A percentile compares a stretch with the other conserved stretches of the same genome.
phyloP scores from a whole-genome alignment of 441 rosid genomes.

The Dalechampia spathulata region DNA sequence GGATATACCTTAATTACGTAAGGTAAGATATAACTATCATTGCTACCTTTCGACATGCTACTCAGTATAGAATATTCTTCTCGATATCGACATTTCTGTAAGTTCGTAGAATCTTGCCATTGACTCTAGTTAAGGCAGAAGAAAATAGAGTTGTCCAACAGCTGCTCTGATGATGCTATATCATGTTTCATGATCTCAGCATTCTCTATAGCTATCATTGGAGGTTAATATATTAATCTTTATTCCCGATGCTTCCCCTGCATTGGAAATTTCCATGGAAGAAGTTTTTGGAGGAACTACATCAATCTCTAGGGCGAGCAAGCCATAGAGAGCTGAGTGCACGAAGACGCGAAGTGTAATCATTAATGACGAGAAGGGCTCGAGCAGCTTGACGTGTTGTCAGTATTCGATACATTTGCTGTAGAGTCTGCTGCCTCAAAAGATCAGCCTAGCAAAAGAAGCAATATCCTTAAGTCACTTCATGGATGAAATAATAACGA shows the following conservation, averaged over 20 bases:
- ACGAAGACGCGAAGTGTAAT: slow-evolving; percentile 66
- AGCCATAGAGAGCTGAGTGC: slow-evolving; percentile 95
- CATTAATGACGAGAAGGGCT: slow-evolving; percentile 73
- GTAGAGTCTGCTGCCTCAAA: slow-evolving; percentile 81
- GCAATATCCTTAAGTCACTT: not conserved
- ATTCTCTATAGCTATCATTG: not conserved
- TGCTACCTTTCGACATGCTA: not conserved
- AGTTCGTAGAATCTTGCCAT: not conserved
- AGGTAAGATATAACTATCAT: not conserved
- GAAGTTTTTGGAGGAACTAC: not conserved
- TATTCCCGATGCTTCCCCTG: not conserved
- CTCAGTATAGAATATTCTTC: not conserved
- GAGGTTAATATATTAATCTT: slow-evolving; percentile 3
- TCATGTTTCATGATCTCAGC: not conserved
- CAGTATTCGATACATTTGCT: slow-evolving; percentile 76
- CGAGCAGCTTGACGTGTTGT: slow-evolving; percentile 91
- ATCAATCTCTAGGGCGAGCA: slow-evolving; percentile 68
- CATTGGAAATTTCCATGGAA: not conserved
- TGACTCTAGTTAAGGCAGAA: not conserved
- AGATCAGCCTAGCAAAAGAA: slow-evolving; percentile 62
- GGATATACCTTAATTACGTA: not conserved
- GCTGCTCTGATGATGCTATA: not conserved
- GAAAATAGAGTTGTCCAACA: not conserved
- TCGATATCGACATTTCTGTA: not conserved
- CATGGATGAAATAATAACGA: not conserved